These are phyloP conservation scores for Bipolaris oryzae DNA, from an alignment of 2,329 filamentous ascomycete species.

Conservation along the genomic window DNA sequence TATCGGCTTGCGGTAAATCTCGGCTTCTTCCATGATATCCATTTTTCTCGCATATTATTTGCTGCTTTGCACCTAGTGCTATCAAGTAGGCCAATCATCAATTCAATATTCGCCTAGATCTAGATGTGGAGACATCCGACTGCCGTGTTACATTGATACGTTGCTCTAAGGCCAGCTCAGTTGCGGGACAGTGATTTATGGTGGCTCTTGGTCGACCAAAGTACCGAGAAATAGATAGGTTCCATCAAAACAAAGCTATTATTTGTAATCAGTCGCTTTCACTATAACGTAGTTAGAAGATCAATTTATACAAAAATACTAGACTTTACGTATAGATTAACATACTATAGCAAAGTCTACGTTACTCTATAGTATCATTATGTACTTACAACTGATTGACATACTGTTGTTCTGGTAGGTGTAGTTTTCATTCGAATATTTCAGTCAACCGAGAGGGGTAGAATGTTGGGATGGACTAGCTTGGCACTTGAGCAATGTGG, in stretches of 20 bases:
- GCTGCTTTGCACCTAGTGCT: background rate
- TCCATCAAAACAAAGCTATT: no score
- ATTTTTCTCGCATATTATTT: conserved; percentile 9
- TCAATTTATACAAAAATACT: no score
- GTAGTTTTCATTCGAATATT: no score
- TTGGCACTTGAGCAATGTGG: conserved; percentile 8
- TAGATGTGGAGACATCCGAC: background rate
- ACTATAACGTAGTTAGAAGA: no score
- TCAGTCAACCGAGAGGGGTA: background rate
- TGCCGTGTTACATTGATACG: background rate
- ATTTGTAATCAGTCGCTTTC: no score
- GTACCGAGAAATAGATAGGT: no score
- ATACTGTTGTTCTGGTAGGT: no score
- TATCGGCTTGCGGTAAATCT: conserved; percentile 16
- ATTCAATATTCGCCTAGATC: conserved; percentile 3
- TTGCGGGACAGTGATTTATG: background rate
- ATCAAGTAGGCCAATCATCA: background rate
- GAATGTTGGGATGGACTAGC: conserved; percentile 11
- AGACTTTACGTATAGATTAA: no score
- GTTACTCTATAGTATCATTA: no score
- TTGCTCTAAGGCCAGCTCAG: background rate
- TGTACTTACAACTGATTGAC: no score
- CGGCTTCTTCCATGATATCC: conserved; percentile 13
- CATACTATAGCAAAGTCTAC: no score
- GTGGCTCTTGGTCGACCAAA: background rate